phyloP scores from a whole-genome alignment of 768 basidiomycete genomes.

The Boletales sp. region DNA sequence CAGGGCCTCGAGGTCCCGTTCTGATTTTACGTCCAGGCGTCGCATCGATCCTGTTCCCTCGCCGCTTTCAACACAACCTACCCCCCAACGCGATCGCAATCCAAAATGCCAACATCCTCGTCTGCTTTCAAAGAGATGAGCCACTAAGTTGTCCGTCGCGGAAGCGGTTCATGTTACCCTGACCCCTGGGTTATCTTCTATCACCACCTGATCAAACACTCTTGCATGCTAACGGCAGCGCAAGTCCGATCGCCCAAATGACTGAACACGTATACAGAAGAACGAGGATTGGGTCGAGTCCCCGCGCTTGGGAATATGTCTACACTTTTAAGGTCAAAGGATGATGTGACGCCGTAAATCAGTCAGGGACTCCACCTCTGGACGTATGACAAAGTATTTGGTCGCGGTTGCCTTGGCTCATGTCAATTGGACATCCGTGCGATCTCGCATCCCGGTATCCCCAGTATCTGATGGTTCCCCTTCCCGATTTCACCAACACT shows the following conservation, averaged over 20 bases:
- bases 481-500: slow-evolving; percentile 6
- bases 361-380: slow-evolving; percentile 1
- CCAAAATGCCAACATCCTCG: neutral
- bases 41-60: slow-evolving; percentile 16
- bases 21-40: slow-evolving; percentile 17
- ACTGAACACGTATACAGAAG: neutral
- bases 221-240: neutral
- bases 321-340: slow-evolving; percentile 2
- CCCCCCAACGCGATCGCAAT: neutral
- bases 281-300: neutral
- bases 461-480: slow-evolving; percentile 1
- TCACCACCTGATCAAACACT: slow-evolving; percentile 8
- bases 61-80: slow-evolving; percentile 1
- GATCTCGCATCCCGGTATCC: slow-evolving; percentile 4
- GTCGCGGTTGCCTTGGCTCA: too few relatives aligned
- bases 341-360: slow-evolving; percentile 11
- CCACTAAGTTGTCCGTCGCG: neutral
- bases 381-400: slow-evolving; percentile 11
- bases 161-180: slow-evolving; percentile 10
- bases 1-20: slow-evolving; percentile 9
- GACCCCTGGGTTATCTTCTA: slow-evolving; percentile 11
- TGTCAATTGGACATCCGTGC: slow-evolving; percentile 2
- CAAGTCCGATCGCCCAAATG: neutral
- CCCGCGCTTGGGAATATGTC: slow-evolving; percentile 11
- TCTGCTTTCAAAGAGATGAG: neutral